Base-by-base conservation (phyloP, 176 grass and related monocot species). In the Elymus sibiricus region DNA sequence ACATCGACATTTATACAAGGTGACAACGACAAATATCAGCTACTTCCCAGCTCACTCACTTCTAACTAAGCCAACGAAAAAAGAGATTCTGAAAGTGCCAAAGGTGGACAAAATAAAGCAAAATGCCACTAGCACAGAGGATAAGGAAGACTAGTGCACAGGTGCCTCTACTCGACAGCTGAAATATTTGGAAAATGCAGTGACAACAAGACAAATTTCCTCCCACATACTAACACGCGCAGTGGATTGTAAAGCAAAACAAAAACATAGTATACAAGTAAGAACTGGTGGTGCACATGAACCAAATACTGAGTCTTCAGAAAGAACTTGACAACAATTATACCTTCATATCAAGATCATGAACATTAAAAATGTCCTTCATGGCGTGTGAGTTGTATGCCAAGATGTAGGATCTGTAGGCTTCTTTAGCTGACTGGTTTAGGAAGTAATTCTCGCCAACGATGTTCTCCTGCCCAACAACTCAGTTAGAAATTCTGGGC, bases 341-440 rank as follows among this genome's bases (percentile, higher is more conserved):
- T 95, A 98, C 96, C 96, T 95, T 94, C 38, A 98, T 84, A 75
- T 98, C 84, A 6, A 98, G 93, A 38, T 90, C 90, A 79, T 95
- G 96, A 76, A 95, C 94, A 81, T 98, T 90, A 64, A 98, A 98
- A 81, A 98, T 95, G 73, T 89, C 87, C 83, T 94, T 95, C 96
- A 98, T 94, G 22, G 93, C 90, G 80, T 98, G 96, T 49, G 96
- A 98, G 66, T 95, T 92, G 35, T 98, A 95, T 12, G 96, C 80
- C 56, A 95, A 83, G 76, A 98, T 87, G 9, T 98, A 98, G 74
- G 96, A 94, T 70, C 88, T 91, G 74, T 95, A 98, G 17, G 96
- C 96, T 83, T 98, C 96, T 88, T 95, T 98, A 16, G 96, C 93
- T 75, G 96, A 98, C 28, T 95, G 93, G 65, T 89, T 88, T 38